Evolutionary conservation across 2,329 filamentous ascomycete species (phyloP).

Genomic region (Aspergillus amoenus): DNA sequence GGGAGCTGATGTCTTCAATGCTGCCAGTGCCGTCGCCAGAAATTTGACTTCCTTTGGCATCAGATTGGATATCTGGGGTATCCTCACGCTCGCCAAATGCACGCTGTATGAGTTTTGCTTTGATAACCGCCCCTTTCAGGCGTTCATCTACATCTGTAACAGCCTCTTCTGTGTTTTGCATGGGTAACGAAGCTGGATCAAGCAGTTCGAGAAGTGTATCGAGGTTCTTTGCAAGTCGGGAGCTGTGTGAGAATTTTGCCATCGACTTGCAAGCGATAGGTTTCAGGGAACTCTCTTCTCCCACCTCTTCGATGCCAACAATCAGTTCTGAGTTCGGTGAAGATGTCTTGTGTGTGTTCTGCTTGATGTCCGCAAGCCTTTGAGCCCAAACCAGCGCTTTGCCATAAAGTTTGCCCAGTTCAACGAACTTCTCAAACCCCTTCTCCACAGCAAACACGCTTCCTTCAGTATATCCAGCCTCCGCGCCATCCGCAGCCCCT

Average conservation of each 20-base stretch:
- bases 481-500: conserved; percentile 72
- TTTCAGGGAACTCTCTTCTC: conserved; percentile 21
- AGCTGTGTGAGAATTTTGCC: conserved; percentile 53
- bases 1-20: conserved; percentile 49
- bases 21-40: conserved; percentile 41
- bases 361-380: conserved; percentile 52
- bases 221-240: conserved; percentile 74
- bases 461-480: conserved; percentile 81
- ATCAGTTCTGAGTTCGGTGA: not conserved
- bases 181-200: conserved; percentile 74
- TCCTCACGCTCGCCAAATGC: conserved; percentile 55
- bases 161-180: conserved; percentile 80
- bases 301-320: conserved; percentile 12
- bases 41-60: conserved; percentile 28
- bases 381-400: conserved; percentile 82
- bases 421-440: conserved; percentile 87
- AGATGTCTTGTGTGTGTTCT: not conserved
- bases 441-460: conserved; percentile 87
- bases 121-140: conserved; percentile 77
- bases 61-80: conserved; percentile 24
- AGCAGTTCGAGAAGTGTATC: conserved; percentile 72
- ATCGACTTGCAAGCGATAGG: conserved; percentile 40
- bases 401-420: conserved; percentile 75
- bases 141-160: conserved; percentile 91
- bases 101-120: conserved; percentile 80